Evolutionary conservation across 495 filamentous ascomycete species (phyloP).

Genomic region (Aspergillus olivimuriae): DNA sequence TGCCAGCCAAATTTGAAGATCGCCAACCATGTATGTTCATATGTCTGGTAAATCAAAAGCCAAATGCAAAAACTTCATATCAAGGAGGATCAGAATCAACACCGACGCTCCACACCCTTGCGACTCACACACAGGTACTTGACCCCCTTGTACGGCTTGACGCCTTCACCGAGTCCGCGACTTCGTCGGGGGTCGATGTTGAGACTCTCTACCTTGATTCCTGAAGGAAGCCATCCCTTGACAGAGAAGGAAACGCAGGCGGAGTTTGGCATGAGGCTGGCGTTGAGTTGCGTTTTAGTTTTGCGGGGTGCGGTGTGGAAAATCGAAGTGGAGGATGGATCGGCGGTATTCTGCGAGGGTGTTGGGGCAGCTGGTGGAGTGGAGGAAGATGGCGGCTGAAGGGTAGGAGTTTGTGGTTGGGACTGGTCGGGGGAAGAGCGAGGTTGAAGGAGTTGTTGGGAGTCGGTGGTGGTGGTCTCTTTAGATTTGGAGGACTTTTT

Average conservation of each 20-base stretch:
- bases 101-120: slow-evolving; percentile 66
- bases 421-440: slow-evolving; percentile 1
- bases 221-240: slow-evolving; percentile 91
- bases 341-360: too few species aligned
- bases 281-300: slow-evolving; percentile 59
- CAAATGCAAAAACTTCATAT: not conserved
- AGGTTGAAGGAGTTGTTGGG: slow-evolving; percentile 17
- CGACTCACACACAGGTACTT: slow-evolving; percentile 92
- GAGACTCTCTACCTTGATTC: slow-evolving; percentile 87
- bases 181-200: slow-evolving; percentile 79
- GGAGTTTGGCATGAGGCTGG: slow-evolving; percentile 83
- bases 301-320: slow-evolving; percentile 27
- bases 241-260: slow-evolving; percentile 84
- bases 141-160: slow-evolving; percentile 96
- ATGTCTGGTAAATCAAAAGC: not conserved
- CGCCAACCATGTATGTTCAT: not conserved
- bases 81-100: slow-evolving; percentile 15
- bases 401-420: slow-evolving; percentile 4
- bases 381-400: not conserved
- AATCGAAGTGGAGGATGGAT: slow-evolving; percentile 23
- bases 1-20: too few species aligned
- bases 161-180: slow-evolving; percentile 74
- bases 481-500: slow-evolving; percentile 29
- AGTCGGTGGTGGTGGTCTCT: slow-evolving; percentile 19
- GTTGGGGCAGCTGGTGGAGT: slow-evolving; percentile 4